Evolutionary conservation across 202 grass and related monocot species (phyloP).

Genomic region (Panicum hallii): DNA sequence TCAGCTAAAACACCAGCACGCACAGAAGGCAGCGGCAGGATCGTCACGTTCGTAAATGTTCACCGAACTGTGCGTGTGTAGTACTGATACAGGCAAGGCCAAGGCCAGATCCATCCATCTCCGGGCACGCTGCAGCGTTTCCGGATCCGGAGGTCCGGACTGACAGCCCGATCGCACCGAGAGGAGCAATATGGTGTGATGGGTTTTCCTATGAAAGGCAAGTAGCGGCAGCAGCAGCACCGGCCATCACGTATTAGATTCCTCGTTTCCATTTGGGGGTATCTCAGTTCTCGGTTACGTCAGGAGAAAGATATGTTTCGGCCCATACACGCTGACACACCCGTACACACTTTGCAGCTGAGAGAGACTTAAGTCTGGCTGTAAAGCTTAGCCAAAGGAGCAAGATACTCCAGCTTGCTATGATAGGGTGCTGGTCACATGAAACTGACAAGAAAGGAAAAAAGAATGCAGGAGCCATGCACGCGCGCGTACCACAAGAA

Average conservation of each 20-base stretch:
- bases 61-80: no score
- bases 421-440: no score
- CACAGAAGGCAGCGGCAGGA: neutral
- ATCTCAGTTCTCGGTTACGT: neutral
- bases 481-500: conserved; percentile 63
- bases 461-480: neutral
- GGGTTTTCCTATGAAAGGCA: neutral
- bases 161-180: neutral
- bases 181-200: neutral
- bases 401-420: neutral
- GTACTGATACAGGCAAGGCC: no score
- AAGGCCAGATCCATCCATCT: neutral
- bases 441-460: neutral
- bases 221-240: neutral
- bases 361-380: neutral
- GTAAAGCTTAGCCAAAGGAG: neutral
- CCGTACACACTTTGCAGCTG: neutral
- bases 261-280: neutral
- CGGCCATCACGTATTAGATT: neutral
- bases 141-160: neutral
- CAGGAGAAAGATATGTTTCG: neutral
- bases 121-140: neutral
- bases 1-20: neutral
- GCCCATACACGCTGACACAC: neutral
- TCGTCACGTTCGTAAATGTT: neutral